Base-by-base conservation (phyloP, 2,329 filamentous ascomycete species). In the Stylonectria norvegica region DNA sequence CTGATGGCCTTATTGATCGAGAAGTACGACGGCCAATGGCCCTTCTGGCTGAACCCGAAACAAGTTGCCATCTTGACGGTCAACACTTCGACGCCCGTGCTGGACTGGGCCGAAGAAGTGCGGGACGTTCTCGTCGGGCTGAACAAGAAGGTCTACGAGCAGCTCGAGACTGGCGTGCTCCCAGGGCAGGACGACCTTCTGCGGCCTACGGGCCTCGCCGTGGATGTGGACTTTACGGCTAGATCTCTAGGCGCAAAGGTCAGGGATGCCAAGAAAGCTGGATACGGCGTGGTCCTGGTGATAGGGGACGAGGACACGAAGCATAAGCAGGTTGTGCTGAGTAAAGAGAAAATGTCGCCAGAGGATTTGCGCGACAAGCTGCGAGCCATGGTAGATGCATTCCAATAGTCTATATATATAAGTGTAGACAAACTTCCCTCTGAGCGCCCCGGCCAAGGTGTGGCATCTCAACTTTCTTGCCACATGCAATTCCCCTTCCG, bases 1-100 rank as follows among this genome's bases (percentile, higher is more conserved):
- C 80, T 95, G 47, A 83, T 95, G 75, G 89, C 89, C 4, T 71
- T 95, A 11, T 66, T 95, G 28, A 90, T 93, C 40, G 89, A 95
- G 64, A 84, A 87, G 50, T 88, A 90, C 53, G 75, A 83, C 41
- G 86, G 86, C 12, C 77, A 75, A 42, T 94, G 87, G 79, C 89
- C 89, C 4, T 91, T 95, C 61, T 95, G 89, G 89, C 72, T 95
- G 8, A 90, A 86, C 40, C 89, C 89, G 1, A 78, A 81, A 5
- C 89, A 93, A 58, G 83, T 79, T 29, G 79, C 85, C 32, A 76
- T 95, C 40, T 64, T 93, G 20, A 85, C 86, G 0, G 74, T 91
- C 38, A 89, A 86, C 54, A 73, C 81, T 34, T 74, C 72, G 4
- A 65, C 70, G 4, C 66, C 72, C 1, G 72, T 83, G 1, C 44